Evolutionary conservation across 306 rosid genomes (phyloP), one percentile per base, ranked within the genome.

Genomic region (Ceratonia siliqua): DNA sequence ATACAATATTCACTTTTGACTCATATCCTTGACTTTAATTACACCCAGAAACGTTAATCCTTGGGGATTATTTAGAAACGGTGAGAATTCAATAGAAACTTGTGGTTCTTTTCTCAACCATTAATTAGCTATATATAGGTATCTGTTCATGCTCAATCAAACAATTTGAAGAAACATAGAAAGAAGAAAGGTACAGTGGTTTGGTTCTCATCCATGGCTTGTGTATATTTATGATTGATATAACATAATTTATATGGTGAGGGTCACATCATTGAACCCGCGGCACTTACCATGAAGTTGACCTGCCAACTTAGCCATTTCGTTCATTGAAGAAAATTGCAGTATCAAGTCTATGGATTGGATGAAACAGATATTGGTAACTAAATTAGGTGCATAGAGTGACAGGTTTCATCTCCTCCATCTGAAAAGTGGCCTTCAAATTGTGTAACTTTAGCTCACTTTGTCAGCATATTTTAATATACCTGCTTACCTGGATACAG

Each of bases 401-500:
- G 6, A 17, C 2, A 39, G 14, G 7, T 52, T 80, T 43, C 81
- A 69, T 30, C 76, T n/a, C 72, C 68, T 80, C 74, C 59, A 80
- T 58, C 77, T 61, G 22, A 68, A 32, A 68, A 68, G 52, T 5
- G 15, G 12, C 76, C 79, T 68, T 73, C 70, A 73, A 64, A 20
- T 46, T 17, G 33, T 15, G 59, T 46, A 46, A 6, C 70, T 73
- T 57, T 58, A 22, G 58, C 32, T 68, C 36, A 39, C 52, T 74
- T 46, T 33, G 61, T n/a, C 20, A 61, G 14, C 55, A 41, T 18
- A 53, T 24, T 18, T 35, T 64, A 78, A 39, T 20, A 70, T 68
- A 57, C 45, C 15, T 62, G 39, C 75, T 88, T 58, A 88, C 90
- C 90, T 77, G 90, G 75, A 82, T 73, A 82, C 78, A 84, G 55